phyloP scores from a whole-genome alignment of 1,284 basidiomycete genomes.

The Ceratobasidium sp. region DNA sequence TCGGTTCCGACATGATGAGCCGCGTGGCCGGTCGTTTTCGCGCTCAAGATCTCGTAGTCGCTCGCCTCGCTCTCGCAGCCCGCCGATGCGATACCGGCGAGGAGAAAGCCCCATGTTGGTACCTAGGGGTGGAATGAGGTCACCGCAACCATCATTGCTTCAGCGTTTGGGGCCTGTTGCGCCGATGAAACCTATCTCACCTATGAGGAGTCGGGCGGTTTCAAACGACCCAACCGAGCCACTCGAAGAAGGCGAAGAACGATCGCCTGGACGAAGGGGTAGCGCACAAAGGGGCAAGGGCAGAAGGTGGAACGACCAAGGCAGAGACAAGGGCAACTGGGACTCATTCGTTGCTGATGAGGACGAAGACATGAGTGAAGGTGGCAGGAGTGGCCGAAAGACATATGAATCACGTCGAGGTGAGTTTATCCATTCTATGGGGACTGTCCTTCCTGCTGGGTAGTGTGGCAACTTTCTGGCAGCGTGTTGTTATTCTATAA shows the following conservation, averaged over 20 bases:
- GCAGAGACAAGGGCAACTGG: constrained; percentile 14
- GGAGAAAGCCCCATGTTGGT: constrained; percentile 32
- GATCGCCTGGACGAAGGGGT: constrained; percentile 16
- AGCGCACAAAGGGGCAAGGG: constrained; percentile 16
- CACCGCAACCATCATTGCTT: constrained; percentile 16
- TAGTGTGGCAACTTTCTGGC: neutral
- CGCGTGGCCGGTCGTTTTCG: constrained; percentile 12
- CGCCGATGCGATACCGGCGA: constrained; percentile 8
- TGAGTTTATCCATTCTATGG: neutral
- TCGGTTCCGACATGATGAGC: constrained; percentile 17
- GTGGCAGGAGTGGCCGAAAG: neutral
- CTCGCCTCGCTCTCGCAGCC: constrained; percentile 27
- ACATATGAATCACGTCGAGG: constrained; percentile 10
- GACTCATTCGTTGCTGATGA: constrained; percentile 27
- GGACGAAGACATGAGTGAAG: constrained; percentile 19
- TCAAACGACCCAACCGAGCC: constrained; percentile 19
- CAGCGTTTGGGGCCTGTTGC: constrained; percentile 29
- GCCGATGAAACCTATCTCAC: constrained; percentile 16
- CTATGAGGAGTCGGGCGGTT: constrained; percentile 9
- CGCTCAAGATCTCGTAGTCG: constrained; percentile 21
- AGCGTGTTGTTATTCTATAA: neutral
- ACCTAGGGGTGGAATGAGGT: constrained; percentile 28
- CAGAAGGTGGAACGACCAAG: constrained; percentile 7
- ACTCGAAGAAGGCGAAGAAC: constrained; percentile 33
- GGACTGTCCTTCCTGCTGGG: neutral